A percentile compares a stretch with the other conserved stretches of the same genome.
These are phyloP conservation scores for Olyra latifolia DNA, from an alignment of 176 grass and related monocot genomes.

Conservation along the genomic window DNA sequence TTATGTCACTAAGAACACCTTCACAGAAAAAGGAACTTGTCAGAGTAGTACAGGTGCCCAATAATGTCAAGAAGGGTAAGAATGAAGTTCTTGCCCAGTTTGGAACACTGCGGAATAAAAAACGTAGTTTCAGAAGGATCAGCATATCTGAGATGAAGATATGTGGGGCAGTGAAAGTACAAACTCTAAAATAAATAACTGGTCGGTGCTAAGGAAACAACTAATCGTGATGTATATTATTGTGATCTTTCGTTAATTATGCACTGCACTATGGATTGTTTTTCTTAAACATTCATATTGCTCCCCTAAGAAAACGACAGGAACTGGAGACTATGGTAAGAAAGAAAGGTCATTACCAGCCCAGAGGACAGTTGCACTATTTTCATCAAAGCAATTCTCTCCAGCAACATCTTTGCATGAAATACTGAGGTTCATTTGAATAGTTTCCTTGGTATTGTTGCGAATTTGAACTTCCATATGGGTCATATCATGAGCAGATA, in stretches of 20 bases:
- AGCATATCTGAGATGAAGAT: not conserved
- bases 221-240: not conserved
- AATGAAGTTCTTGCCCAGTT: not conserved
- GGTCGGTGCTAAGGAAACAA: not conserved
- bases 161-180: not conserved
- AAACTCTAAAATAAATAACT: not conserved
- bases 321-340: not conserved
- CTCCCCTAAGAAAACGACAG: not conserved
- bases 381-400: constrained; percentile 78
- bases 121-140: not conserved
- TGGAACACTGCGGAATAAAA: not conserved
- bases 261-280: not conserved
- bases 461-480: constrained; percentile 76
- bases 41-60: not conserved
- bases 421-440: constrained; percentile 77
- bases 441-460: constrained; percentile 95
- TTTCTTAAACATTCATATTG: not conserved
- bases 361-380: constrained; percentile 84
- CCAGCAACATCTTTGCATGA: constrained; percentile 95
- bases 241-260: not conserved
- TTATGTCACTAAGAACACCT: constrained; percentile 83
- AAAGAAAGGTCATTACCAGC: constrained; percentile 74
- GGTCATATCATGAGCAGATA: constrained; percentile 86
- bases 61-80: not conserved
- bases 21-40: constrained; percentile 2